Conservation (phyloP, 2,329 filamentous ascomycete genomes). For the Colletotrichum siamense region DNA sequence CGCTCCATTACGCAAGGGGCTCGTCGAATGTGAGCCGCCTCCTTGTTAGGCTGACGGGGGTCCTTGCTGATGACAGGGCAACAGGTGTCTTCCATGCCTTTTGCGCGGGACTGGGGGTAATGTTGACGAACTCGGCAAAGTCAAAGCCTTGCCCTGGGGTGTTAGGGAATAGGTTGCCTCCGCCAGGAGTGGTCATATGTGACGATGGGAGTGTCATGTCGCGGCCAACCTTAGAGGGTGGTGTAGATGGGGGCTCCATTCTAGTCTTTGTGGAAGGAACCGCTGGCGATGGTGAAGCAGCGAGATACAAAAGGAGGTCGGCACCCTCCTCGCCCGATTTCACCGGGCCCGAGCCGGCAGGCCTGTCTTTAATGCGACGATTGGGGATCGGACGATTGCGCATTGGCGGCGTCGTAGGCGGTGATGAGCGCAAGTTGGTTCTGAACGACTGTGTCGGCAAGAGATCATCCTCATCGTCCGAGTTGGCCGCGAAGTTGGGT, state of each 20-base stretch:
- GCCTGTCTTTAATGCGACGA: conserved; percentile 54
- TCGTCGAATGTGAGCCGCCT: conserved; percentile 84
- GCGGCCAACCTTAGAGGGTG: conserved; percentile 67
- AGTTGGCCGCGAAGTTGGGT: conserved; percentile 65
- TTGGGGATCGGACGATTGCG: conserved; percentile 55
- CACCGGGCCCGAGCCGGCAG: conserved; percentile 47
- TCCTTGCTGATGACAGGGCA: conserved; percentile 54
- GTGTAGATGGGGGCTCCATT: conserved; percentile 78
- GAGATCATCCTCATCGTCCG: conserved; percentile 84
- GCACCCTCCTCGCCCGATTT: conserved; percentile 80
- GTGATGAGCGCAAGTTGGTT: conserved; percentile 75
- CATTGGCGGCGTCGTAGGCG: conserved; percentile 82
- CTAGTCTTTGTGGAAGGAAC: conserved; percentile 56
- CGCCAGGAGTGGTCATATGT: conserved; percentile 87
- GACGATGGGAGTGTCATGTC: conserved; percentile 77
- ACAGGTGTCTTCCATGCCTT: conserved; percentile 85
- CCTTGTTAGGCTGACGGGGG: conserved; percentile 71
- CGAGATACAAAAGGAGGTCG: conserved; percentile 82
- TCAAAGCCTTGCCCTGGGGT: conserved; percentile 88
- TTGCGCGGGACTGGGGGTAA: conserved; percentile 94
- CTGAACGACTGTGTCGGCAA: conserved; percentile 79
- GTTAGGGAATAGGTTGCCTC: conserved; percentile 70
- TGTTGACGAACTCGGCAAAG: conserved; percentile 96
- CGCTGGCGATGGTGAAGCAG: conserved; percentile 88
- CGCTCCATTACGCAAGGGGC: conserved; percentile 53